Evolutionary conservation across 2,329 filamentous ascomycete genomes (phyloP), one percentile per base, ranked within the genome.

Genomic region (Plenodomus lindquistii): DNA sequence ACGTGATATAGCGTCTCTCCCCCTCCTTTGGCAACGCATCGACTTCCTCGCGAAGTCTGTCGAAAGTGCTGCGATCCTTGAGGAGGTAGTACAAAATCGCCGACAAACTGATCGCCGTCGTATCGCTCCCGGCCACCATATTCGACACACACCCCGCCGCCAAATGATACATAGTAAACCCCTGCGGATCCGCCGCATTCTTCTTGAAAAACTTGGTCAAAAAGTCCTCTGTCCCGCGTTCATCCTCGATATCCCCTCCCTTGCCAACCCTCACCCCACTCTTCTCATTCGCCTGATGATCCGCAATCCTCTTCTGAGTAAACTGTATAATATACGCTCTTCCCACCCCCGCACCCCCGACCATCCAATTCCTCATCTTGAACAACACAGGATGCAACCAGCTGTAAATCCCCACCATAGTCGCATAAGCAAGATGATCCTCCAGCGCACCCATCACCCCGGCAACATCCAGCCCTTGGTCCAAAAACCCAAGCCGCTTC

Each of bases 81-180:
- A 58, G 47, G 4, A 67, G 45, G 37, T 65, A 54, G 41, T 63
- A 67, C 1, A 61, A 38, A 4, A 65, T 56, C 9, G 53, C 54
- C 6, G 62, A 67, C 2, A 69, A 63, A 1, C 68, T 69, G n/a
- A 73, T 70, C 17, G 72, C 72, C 4, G 75, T 78, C 0, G 75
- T 78, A 43, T 79, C 76, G 9, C 67, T 69, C 10, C 74, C 75
- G 5, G 75, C 76, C 21, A 71, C 67, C 42, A 77, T 72, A 24
- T 62, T 62, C 2, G 40, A 53, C 2, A 69, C 67, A 1, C 67
- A 67, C 65, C 75, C 74, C 41, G 65, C 68, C 7, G 72, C 55
- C 3, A 77, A 53, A 43, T 62, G 69, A 10, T 63, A 65, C 39
- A 69, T 63, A 42, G 71, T 66, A 46, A 76, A 71, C 13, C 71